Base-by-base conservation (phyloP, 2,329 filamentous ascomycete genomes). In the Penicillium griseofulvum region DNA sequence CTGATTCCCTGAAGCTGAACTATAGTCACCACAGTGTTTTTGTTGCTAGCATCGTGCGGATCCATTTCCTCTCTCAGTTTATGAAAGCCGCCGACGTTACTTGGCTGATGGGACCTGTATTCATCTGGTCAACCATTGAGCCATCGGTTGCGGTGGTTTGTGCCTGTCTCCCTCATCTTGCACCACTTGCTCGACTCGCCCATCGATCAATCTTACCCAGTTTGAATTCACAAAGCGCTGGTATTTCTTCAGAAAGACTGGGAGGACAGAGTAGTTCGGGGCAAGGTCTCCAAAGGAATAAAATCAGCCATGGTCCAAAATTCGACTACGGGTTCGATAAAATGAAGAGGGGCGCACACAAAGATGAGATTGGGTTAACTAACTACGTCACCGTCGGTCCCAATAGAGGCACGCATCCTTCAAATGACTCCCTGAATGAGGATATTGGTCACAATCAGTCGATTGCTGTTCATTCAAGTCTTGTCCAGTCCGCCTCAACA, bases 91-190 rank as follows among this genome's bases (percentile, higher is more conserved):
- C 36, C 1, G 55, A 55, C 19, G 34, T 58, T 4, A 58, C 55
- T 14, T 55, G 49, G 47, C 16, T 47, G 5, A 58, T 55, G 55
- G 57, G 55, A 8, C 53, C 45, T 1, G 39, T 59, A 4, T 60
- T 56, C 38, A 59, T 57, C 28, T 54, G 56, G 53, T 56, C 56
- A 12, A 60, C 54, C 14, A 57, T 59, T 31, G 58, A 59, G 29
- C 53, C 58, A 7, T 46, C 49, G 5, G 46, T 59, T 10, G 57
- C 54, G 8, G 37, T 59, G 3, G 45, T 59, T 36, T 56, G 52
- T 37, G 56, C 56, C 42, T 58, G 56, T 19, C 36, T 60, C 36
- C 56, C 58, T 2, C 58, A 58, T 39, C 52, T 60, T 29, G 45
- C 52, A 17, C 58, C 58, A 5, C 48, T 73, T 12, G 42, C 31